A percentile compares a stretch with the other conserved stretches of the same genome.
Conservation (phyloP, 2,329 filamentous ascomycete species). For the Cephalotrichum gorgonifer region DNA sequence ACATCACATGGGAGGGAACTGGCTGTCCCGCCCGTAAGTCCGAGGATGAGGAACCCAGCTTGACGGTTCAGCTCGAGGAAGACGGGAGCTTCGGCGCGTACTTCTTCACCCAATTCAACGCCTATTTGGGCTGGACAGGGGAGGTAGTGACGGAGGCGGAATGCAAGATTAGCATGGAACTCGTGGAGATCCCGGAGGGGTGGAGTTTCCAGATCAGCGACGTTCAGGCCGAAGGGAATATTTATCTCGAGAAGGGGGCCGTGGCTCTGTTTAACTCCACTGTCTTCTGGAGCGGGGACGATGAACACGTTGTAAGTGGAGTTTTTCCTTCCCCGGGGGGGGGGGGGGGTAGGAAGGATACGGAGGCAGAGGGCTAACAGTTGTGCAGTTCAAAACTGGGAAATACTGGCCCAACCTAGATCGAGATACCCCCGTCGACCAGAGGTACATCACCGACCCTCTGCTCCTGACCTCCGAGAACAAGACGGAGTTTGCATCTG, state of each 20-base stretch:
- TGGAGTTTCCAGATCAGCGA: not conserved
- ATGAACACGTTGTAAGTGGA: not conserved
- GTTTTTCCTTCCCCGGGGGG: not conserved
- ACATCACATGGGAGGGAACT: not conserved
- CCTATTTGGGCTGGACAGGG: not conserved
- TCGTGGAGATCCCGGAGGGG: not conserved
- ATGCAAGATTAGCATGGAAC: not conserved
- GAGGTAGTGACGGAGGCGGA: not conserved
- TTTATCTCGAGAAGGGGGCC: not conserved
- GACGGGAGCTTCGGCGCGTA: not conserved
- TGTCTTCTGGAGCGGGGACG: constrained; percentile 1
- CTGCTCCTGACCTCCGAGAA: not conserved
- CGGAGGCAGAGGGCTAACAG: not conserved
- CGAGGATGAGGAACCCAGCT: not conserved
- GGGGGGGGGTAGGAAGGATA: not conserved
- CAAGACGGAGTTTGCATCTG: not conserved
- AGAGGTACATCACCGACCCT: not conserved
- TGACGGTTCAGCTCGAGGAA: not conserved
- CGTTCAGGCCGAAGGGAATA: not conserved
- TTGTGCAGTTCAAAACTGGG: not conserved
- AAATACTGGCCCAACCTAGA: constrained; percentile 4
- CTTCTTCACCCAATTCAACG: not conserved
- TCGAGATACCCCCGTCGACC: not conserved
- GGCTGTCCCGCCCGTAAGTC: not conserved
- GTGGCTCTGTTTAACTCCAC: not conserved